A percentile compares a stretch with the other conserved stretches of the same genome.
Evolutionary conservation across 208 protist species (phyloP).

Genomic region (Willaertia magna): DNA sequence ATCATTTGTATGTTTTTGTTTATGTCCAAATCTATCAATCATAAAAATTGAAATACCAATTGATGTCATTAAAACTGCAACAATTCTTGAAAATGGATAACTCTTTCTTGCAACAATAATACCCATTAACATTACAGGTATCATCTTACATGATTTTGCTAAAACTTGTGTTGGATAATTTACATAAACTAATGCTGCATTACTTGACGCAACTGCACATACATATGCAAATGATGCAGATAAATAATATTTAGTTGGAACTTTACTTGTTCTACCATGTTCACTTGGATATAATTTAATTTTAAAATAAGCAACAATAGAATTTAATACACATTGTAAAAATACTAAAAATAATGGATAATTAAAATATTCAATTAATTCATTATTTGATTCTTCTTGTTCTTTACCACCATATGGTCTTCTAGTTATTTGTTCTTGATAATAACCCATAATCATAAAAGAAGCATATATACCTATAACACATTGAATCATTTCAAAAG

Average conservation of each 20-base stretch:
- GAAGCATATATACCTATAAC: background rate
- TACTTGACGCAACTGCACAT: background rate
- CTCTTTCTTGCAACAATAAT: background rate
- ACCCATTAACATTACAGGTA: background rate
- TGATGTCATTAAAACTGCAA: background rate
- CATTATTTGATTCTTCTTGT: background rate
- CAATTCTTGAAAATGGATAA: background rate
- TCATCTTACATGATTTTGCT: conserved; percentile 1
- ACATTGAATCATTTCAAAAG: background rate
- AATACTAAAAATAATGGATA: conserved; percentile 4
- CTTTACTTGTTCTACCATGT: background rate
- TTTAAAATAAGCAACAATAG: background rate
- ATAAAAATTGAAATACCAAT: conserved; percentile 1
- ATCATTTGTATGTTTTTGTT: background rate
- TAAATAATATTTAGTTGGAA: background rate
- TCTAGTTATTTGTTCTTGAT: background rate
- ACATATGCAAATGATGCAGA: background rate
- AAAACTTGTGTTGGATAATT: conserved; percentile 12
- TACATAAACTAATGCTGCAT: conserved; percentile 3
- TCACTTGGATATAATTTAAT: background rate
- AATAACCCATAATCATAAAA: background rate
- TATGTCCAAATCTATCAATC: background rate
- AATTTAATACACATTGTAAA: background rate
- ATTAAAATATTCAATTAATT: background rate
- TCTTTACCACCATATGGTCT: background rate